Percentiles rank a stretch among this genome's conserved stretches.
Evolutionary conservation across 352 stramenopile genomes (phyloP).

Genomic region (Peronospora destructor): DNA sequence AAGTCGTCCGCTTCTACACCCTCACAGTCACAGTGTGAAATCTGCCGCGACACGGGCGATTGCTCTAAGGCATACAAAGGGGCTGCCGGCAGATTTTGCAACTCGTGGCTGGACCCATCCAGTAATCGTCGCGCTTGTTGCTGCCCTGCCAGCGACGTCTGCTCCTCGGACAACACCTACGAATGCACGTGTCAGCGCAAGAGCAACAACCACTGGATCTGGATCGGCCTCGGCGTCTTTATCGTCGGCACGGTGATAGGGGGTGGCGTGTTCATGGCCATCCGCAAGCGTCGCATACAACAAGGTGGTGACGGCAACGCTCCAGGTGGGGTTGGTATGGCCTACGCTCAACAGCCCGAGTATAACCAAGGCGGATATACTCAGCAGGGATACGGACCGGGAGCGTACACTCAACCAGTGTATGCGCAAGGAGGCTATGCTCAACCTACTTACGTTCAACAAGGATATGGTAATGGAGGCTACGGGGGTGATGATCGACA

Average conservation of each 20-base stretch:
- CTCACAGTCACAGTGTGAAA: slow-evolving; percentile 34
- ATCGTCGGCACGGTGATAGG: slow-evolving; percentile 29
- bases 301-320: slow-evolving; percentile 16
- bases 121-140: slow-evolving; percentile 44
- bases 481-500: slow-evolving; percentile 23
- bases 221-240: slow-evolving; percentile 29
- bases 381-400: slow-evolving; percentile 29
- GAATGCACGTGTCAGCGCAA: slow-evolving; percentile 38
- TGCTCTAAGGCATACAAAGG: slow-evolving; percentile 49
- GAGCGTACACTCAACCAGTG: slow-evolving; percentile 34
- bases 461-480: slow-evolving; percentile 21
- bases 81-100: slow-evolving; percentile 41
- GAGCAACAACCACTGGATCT: slow-evolving; percentile 24
- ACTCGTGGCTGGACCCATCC: slow-evolving; percentile 38
- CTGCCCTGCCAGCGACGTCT: slow-evolving; percentile 36
- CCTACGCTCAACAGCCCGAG: slow-evolving; percentile 24
- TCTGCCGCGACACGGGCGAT: slow-evolving; percentile 42
- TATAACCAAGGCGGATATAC: slow-evolving; percentile 30
- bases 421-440: slow-evolving; percentile 34
- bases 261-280: slow-evolving; percentile 24
- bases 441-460: slow-evolving; percentile 28
- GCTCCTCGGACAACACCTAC: slow-evolving; percentile 34
- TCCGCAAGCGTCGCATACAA: slow-evolving; percentile 34
- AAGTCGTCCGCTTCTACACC: slow-evolving; percentile 14
- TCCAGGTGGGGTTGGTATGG: slow-evolving; percentile 3